Base-by-base conservation (phyloP, 1,284 basidiomycete genomes). In the Hemileccinum hortonii region DNA sequence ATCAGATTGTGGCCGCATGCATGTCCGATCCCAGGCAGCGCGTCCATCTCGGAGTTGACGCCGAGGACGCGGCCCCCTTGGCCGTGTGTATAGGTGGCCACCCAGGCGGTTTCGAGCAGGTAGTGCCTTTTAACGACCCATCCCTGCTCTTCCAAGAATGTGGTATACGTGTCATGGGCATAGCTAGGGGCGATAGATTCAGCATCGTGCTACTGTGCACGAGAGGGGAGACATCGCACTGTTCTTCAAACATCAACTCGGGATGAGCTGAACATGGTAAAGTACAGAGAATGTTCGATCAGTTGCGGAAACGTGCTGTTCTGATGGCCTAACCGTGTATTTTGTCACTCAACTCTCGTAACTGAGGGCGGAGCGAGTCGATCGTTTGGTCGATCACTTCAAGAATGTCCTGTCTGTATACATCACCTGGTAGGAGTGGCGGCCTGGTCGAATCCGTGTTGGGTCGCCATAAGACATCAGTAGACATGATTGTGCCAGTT, bases 1-100 rank as follows among this genome's bases (percentile, higher is more conserved):
- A 92, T 92, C 45, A 92, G 73, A 62, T 90, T 91, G 66, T 92
- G 88, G 6, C 88, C 89, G 58, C 90, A 90, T 2, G 87, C 88
- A 61, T 90, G 88, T 0, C 86, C 86, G 21, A 88, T 76, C 0
- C 80, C 82, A 35, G 78, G 78, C 19, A 87, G 69, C 1, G 84
- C 82, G 46, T 83, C 82, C 81, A 83, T 83, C 75, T 93, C 90
- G 2, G 86, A 86, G 64, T 90, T 90, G 52, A 91, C 70, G 2
- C 86, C 89, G 44, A 88, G 82, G 4, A 78, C 79, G 33, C 79
- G 75, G 18, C 81, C 79, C 7, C 79, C 80, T 40, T 71, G 61
- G n/a, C 81, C 81, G 56, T 80, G 72, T 10, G 73, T 70, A 58
- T 82, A 91, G 0, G 77, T 77, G 0, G 88, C 90, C 35, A 77